Percentiles rank a stretch among this genome's conserved stretches.
Evolutionary conservation across 371 early-diverging fungal genomes (phyloP).

Genomic region (Circinella umbellata): DNA sequence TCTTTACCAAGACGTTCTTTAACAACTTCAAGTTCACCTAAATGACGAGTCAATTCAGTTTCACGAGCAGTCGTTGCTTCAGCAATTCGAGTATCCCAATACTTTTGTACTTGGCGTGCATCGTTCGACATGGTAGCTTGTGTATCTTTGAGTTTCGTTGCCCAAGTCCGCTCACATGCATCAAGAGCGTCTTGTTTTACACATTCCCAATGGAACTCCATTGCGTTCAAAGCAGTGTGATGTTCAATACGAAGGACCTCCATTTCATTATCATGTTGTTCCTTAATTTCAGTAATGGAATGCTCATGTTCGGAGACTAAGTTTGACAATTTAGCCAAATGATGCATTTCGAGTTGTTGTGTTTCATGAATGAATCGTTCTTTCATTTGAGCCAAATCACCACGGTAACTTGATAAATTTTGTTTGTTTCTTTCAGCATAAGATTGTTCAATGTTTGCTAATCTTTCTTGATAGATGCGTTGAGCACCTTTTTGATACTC

Average conservation of each 20-base stretch:
- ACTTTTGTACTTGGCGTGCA: conserved; percentile 23
- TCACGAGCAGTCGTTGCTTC: conserved; percentile 18
- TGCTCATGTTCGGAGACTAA: conserved; percentile 35
- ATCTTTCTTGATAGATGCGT: conserved; percentile 7
- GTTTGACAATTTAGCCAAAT: conserved; percentile 34
- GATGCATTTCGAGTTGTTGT: conserved; percentile 28
- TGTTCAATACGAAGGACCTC: conserved; percentile 37
- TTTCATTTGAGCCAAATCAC: conserved; percentile 17
- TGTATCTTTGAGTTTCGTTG: conserved; percentile 24
- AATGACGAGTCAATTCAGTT: background rate
- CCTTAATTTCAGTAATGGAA: conserved; percentile 27
- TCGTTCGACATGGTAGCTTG: conserved; percentile 40
- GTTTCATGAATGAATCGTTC: conserved; percentile 30
- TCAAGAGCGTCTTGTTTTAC: conserved; percentile 14
- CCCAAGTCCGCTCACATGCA: conserved; percentile 6
- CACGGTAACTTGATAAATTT: conserved; percentile 8
- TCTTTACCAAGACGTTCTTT: conserved; percentile 19
- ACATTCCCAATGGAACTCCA: conserved; percentile 13
- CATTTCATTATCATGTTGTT: conserved; percentile 33
- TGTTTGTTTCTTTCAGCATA: conserved; percentile 1
- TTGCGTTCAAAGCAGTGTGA: conserved; percentile 22
- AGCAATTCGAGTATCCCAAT: conserved; percentile 36
- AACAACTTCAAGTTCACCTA: conserved; percentile 12
- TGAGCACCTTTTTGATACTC: conserved; percentile 12
- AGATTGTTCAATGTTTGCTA: conserved; percentile 3